phyloP scores from a whole-genome alignment of 2,329 filamentous ascomycete genomes.

The Zasmidium citrigriseum region DNA sequence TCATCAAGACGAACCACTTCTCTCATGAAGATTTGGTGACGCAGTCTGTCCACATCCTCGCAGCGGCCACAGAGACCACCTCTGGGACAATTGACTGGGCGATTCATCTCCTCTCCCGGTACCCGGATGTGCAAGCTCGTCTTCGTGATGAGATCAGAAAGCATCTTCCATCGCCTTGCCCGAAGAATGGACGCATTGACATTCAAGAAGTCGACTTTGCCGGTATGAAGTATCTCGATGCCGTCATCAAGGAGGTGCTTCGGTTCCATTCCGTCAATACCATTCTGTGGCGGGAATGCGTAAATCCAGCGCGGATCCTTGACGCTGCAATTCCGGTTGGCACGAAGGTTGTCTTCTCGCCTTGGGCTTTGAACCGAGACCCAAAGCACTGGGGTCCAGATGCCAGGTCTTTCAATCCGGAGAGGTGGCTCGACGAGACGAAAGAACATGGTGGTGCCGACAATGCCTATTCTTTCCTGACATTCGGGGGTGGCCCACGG shows the following conservation, averaged over 20 bases:
- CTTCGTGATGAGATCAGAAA: slow-evolving; percentile 12
- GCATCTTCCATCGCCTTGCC: slow-evolving; percentile 1
- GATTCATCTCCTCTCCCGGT: slow-evolving; percentile 15
- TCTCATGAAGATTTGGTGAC: slow-evolving; percentile 8
- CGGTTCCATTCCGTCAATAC: slow-evolving; percentile 20
- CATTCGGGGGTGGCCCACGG: slow-evolving; percentile 10
- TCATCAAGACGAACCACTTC: slow-evolving; percentile 11
- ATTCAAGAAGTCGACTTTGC: neutral
- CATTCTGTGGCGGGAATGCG: slow-evolving; percentile 14
- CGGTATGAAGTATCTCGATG: slow-evolving; percentile 15
- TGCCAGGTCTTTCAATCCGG: slow-evolving; percentile 9
- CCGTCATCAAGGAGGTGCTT: slow-evolving; percentile 17
- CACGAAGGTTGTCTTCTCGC: slow-evolving; percentile 9
- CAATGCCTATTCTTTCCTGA: slow-evolving; percentile 4
- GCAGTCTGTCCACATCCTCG: slow-evolving; percentile 14
- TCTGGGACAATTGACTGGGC: slow-evolving; percentile 11
- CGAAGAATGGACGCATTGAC: neutral
- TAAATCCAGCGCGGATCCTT: slow-evolving; percentile 1
- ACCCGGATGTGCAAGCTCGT: slow-evolving; percentile 10
- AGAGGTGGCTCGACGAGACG: slow-evolving; percentile 5
- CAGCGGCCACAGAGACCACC: slow-evolving; percentile 13
- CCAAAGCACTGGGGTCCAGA: slow-evolving; percentile 6
- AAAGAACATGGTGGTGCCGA: neutral
- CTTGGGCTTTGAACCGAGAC: slow-evolving; percentile 9
- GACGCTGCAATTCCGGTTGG: slow-evolving; percentile 3